Base-by-base conservation (phyloP, 352 stramenopile species). In the Phytophthora parvispora region DNA sequence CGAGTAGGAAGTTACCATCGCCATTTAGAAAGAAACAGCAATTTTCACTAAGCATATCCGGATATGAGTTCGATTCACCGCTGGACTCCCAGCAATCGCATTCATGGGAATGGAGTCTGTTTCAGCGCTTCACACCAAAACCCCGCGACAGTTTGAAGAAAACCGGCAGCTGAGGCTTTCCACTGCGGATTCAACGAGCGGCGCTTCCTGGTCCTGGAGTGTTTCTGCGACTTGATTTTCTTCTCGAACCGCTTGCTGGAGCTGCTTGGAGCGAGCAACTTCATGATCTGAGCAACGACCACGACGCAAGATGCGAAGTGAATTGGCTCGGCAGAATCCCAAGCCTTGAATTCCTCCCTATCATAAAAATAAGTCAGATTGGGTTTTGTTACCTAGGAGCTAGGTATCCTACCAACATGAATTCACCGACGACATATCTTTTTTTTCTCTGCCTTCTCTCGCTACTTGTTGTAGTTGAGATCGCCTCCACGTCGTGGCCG, bases 201-300 rank as follows among this genome's bases (percentile, higher is more conserved):
- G 16, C 1, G 36, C 9, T 22, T 60, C 28, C 60, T 53, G 60
- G 10, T 22, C 9, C 16, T 60, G 6, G 29, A 20, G 49, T 16
- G 36, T 52, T 60, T 27, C 29, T 49, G 36, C 9, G 49, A 48
- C 13, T 53, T 54, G 36, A 60, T 25, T 36, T 67, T 67, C 22
- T 27, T 27, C 22, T 54, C 13, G 28, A 60, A 24, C 16, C 32
- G 32, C 38, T 67, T 67, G 60, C n/a, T 54, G 16, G 60, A 10
- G 9, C 13, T 54, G 24, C 34, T 50, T 55, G 20, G 40, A 6
- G 36, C 4, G 15, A 18, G 15, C n/a, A 48, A 27, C n/a, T 25
- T 48, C 40, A 48, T 48, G 40, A 10, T 48, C 40, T 12, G 15
- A 48, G 34, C 34, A n/a, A 15, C 7, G 4, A 42, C 34, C 15